Evolutionary conservation across 306 rosid species (phyloP).

Genomic region (Dryas drummondii): DNA sequence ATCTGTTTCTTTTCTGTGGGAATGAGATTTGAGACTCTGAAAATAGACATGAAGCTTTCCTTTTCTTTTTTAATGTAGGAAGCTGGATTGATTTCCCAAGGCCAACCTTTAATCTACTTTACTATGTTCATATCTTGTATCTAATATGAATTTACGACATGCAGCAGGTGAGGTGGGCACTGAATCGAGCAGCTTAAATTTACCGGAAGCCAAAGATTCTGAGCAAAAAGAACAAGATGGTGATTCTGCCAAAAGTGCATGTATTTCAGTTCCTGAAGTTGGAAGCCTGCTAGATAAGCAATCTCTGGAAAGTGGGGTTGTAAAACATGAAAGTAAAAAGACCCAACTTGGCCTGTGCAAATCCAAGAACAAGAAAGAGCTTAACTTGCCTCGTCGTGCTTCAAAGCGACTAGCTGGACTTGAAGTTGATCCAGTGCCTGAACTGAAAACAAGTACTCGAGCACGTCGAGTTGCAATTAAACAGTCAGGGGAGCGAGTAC

Average conservation of each 20-base stretch:
- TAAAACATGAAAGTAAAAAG: constrained; percentile 32
- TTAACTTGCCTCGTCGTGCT: constrained; percentile 64
- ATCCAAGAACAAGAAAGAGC: constrained; percentile 42
- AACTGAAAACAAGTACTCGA: constrained; percentile 43
- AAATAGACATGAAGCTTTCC: not conserved
- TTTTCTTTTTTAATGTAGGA: not conserved
- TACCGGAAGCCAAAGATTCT: constrained; percentile 18
- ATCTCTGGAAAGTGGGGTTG: constrained; percentile 28
- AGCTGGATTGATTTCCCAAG: constrained; percentile 2
- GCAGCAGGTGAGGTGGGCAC: constrained; percentile 27
- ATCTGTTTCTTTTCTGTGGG: not conserved
- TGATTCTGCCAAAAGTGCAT: constrained; percentile 29
- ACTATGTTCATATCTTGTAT: constrained; percentile 25
- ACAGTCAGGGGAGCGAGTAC: constrained; percentile 33
- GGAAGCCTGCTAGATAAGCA: constrained; percentile 24
- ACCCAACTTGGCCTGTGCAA: constrained; percentile 26
- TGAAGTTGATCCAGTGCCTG: constrained; percentile 56
- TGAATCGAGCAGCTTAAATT: constrained; percentile 32
- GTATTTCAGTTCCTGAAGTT: constrained; percentile 25
- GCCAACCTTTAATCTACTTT: constrained; percentile 14
- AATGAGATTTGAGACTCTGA: constrained; percentile 1
- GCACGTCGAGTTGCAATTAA: constrained; percentile 38
- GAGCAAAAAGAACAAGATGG: constrained; percentile 38
- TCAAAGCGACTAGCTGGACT: constrained; percentile 94
- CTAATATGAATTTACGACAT: constrained; percentile 19